These are phyloP conservation scores for Polysphondylium violaceum DNA, from an alignment of 78 protist genomes.

Conservation along the genomic window DNA sequence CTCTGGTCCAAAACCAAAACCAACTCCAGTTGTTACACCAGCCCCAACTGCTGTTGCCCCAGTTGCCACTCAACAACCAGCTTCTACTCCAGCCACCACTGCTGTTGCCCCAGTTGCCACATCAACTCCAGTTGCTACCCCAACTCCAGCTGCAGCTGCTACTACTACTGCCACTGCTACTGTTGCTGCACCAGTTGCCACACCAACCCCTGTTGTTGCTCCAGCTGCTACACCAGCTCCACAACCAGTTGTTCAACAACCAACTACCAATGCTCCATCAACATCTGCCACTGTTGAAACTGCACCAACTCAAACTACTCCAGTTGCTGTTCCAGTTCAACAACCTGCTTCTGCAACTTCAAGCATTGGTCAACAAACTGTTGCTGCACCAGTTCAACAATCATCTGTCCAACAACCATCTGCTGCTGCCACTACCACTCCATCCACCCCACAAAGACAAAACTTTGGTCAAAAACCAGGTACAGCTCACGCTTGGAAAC, in stretches of 20 bases:
- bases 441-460: constrained; percentile 12
- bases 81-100: background rate
- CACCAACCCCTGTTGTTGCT: background rate
- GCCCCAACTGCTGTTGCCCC: constrained; percentile 3
- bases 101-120: background rate
- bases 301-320: background rate
- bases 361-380: background rate
- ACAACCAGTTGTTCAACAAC: background rate
- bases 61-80: background rate
- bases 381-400: constrained; percentile 4
- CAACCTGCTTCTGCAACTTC: background rate
- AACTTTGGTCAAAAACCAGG: constrained; percentile 80
- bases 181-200: background rate
- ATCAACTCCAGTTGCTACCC: background rate
- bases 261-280: background rate
- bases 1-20: constrained; percentile 27
- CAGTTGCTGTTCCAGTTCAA: constrained; percentile 12
- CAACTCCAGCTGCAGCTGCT: background rate
- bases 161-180: background rate
- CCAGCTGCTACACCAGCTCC: constrained; percentile 6
- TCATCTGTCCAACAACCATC: background rate
- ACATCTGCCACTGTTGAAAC: background rate
- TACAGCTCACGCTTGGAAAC: constrained; percentile 70
- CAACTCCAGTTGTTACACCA: constrained; percentile 20
- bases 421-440: background rate